Base-by-base conservation (phyloP, 148 eudicot genomes). In the Rhododendron griersonianum region DNA sequence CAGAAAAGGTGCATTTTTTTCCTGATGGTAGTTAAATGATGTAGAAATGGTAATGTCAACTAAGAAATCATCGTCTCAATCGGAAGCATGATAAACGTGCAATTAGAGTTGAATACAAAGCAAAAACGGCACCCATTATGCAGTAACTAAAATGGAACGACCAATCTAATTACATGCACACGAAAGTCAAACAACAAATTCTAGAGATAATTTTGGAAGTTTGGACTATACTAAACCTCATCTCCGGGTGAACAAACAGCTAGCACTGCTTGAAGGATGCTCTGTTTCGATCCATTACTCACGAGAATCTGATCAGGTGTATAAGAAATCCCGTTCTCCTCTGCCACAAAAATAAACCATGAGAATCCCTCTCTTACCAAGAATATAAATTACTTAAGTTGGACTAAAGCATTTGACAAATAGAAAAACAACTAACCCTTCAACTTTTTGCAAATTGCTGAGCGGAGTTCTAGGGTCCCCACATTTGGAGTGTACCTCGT, bases 401-500 rank as follows among this genome's bases (percentile, higher is more conserved):
- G 55, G 73, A 78, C 28, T 87, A 63, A 84, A 55, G 73, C 16
- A 61, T 76, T 84, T 21, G 3, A 57, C 50, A 19, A 16, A 47
- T 53, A 86, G 80, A 6, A 74, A 47, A 30, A 16, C 15, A 84
- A 82, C 86, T 81, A 83, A 94, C 98, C 95, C 87, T 93, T 89
- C 87, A 95, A 83, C 87, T 95, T 95, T 77, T 90, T 94, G 87
- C 98, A 95, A 82, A 96, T 96, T 23, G 98, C 96, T 41, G 90
- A 85, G 1, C 99, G 95, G 81, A 96, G 93, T 85, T 96, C 99
- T 89, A 91, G 41, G 14, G 98, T 94, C 63, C 99, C 99, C 15
- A 95, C 98, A 93, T 96, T 96, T 81, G 99, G 98, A 69, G 98
- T 92, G 87, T 96, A 96, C 88, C 98, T 93, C 7, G 99, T 96